Evolutionary conservation across 805 yeast species (phyloP).

Genomic region (Candida pini): DNA sequence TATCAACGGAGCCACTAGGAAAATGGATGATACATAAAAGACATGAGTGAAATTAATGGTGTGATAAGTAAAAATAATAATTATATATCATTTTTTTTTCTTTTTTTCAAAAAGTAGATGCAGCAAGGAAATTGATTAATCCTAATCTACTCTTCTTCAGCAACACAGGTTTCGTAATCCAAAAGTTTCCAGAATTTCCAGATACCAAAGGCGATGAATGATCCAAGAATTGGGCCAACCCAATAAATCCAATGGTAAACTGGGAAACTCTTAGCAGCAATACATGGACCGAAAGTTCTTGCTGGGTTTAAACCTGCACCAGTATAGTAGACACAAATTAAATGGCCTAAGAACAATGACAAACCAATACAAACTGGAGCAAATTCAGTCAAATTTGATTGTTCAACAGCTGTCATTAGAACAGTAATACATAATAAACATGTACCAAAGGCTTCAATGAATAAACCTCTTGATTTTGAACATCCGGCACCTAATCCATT

Average conservation of each 20-base stretch:
- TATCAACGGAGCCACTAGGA: too few relatives aligned
- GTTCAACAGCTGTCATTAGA: conserved; percentile 78
- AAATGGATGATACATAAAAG: too few relatives aligned
- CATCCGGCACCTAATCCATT: conserved; percentile 68
- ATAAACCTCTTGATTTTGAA: conserved; percentile 69
- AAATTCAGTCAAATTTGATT: conserved; percentile 65
- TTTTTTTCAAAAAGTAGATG: too few relatives aligned
- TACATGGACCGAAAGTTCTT: conserved; percentile 77
- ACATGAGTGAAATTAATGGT: too few relatives aligned
- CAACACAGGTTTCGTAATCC: conserved; percentile 54
- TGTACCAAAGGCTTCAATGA: conserved; percentile 79
- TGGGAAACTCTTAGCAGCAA: conserved; percentile 71
- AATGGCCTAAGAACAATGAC: conserved; percentile 74
- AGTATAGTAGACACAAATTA: conserved; percentile 74
- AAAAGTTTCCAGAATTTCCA: conserved; percentile 63
- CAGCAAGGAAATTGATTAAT: neutral
- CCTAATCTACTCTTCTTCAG: conserved; percentile 15
- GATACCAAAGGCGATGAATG: conserved; percentile 57
- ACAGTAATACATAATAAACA: conserved; percentile 70
- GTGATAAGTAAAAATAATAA: too few relatives aligned
- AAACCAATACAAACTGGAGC: conserved; percentile 85
- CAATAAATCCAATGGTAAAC: conserved; percentile 87
- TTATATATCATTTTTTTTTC: too few relatives aligned
- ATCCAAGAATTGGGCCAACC: conserved; percentile 81
- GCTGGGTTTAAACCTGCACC: conserved; percentile 95